A percentile compares a stretch with the other conserved stretches of the same genome.
phyloP scores from a whole-genome alignment of 2,329 filamentous ascomycete species.

The Ophiocordyceps robertsii region DNA sequence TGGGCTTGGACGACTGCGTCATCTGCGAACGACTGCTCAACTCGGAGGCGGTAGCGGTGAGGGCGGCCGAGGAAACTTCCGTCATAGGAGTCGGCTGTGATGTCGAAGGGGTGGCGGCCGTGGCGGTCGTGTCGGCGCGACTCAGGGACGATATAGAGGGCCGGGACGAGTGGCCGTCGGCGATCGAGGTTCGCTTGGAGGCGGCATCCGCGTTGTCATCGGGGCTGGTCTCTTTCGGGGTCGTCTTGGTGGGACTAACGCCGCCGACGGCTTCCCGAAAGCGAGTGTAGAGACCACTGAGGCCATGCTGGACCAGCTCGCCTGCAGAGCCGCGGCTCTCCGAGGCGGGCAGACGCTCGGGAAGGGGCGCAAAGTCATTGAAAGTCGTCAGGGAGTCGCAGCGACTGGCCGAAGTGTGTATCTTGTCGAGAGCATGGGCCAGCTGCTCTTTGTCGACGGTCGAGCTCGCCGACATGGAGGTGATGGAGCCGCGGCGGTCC shows the following conservation, averaged over 20 bases:
- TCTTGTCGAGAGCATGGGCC: conserved; percentile 68
- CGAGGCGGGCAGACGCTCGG: conserved; percentile 38
- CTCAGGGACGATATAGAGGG: conserved; percentile 25
- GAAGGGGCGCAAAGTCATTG: conserved; percentile 74
- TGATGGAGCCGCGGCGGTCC: conserved; percentile 24
- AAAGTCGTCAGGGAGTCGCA: conserved; percentile 80
- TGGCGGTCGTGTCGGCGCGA: conserved; percentile 24
- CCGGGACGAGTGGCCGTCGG: conserved; percentile 26
- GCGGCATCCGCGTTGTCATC: conserved; percentile 21
- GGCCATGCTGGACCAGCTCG: conserved; percentile 69
- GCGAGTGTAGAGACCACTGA: conserved; percentile 80
- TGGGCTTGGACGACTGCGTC: conserved; percentile 31
- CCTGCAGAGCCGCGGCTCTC: conserved; percentile 60
- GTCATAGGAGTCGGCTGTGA: conserved; percentile 17
- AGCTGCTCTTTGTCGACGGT: conserved; percentile 56
- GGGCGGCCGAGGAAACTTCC: conserved; percentile 23
- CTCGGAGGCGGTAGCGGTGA: conserved; percentile 20
- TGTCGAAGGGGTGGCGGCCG: conserved; percentile 13
- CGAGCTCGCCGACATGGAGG: conserved; percentile 25
- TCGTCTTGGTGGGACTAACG: conserved; percentile 30
- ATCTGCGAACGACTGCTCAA: conserved; percentile 20
- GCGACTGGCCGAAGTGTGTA: conserved; percentile 79
- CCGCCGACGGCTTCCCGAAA: conserved; percentile 72
- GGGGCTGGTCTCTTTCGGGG: conserved; percentile 16
- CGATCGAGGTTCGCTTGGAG: conserved; percentile 28